phyloP scores from a whole-genome alignment of 306 rosid genomes.

The Sechiopsis laciniata region DNA sequence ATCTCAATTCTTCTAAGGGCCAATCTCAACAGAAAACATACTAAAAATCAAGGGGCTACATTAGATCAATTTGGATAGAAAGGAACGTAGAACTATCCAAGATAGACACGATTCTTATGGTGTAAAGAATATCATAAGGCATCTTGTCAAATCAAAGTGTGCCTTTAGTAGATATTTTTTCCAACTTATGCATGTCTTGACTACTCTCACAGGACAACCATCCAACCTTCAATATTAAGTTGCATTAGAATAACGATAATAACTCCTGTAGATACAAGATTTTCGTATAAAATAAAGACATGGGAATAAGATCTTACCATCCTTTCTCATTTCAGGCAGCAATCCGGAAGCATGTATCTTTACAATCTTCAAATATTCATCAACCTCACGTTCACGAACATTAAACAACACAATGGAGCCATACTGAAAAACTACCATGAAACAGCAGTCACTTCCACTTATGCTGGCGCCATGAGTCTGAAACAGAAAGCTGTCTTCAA shows the following conservation, averaged over 20 bases:
- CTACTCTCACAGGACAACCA: too few relatives aligned
- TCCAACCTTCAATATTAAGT: too few relatives aligned
- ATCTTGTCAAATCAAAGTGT: neutral
- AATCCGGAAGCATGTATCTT: constrained; percentile 71
- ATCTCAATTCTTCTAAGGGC: too few relatives aligned
- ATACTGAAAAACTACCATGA: constrained; percentile 92
- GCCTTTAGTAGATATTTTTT: neutral
- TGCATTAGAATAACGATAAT: too few relatives aligned
- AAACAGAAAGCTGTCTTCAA: constrained; percentile 28
- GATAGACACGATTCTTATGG: neutral
- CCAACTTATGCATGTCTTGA: too few relatives aligned
- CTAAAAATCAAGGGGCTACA: neutral
- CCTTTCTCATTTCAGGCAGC: constrained; percentile 96
- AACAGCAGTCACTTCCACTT: constrained; percentile 65
- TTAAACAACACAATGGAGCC: constrained; percentile 91
- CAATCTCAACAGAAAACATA: neutral
- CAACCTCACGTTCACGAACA: constrained; percentile 63
- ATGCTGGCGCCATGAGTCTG: constrained; percentile 61
- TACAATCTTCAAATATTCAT: constrained; percentile 68
- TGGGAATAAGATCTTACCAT: constrained; percentile 44
- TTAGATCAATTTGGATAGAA: neutral
- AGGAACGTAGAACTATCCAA: neutral
- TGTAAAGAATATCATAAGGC: neutral
- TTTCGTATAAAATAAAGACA: too few relatives aligned
- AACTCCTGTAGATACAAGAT: neutral